Base-by-base conservation (phyloP, 225 moss, liverwort and hornwort genomes). In the Polytrichum formosum region DNA sequence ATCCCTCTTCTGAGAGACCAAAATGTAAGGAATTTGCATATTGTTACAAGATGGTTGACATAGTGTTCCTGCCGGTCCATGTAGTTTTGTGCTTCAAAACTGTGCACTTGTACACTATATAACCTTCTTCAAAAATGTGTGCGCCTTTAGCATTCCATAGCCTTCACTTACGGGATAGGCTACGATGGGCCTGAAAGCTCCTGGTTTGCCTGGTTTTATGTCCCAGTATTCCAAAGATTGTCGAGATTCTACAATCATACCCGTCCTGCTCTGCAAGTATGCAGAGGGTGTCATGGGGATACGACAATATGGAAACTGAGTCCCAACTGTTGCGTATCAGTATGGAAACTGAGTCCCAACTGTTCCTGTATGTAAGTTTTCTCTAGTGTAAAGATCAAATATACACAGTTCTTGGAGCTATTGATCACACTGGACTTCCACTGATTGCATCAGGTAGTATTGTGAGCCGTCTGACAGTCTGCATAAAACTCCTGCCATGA, bases 401-500 rank as follows among this genome's bases (percentile, higher is more conserved):
- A 63, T 63, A 26, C 23, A 26, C 28, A 63, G 17, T 7, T 23
- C 21, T 18, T 33, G 26, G 81, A 84, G 84, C 80, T 87, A 87
- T 46, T 71, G 82, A 90, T 86, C 91, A 82, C 90, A 86, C 75
- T 65, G 81, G 67, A 56, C 76, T 86, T 55, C 83, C 82, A 74
- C 85, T 89, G 75, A 71, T 80, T 8, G 55, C 67, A 10, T 83
- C 75, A 5, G 70, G 68, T 7, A 79, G 66, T 66, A 91, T 88
- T 5, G 75, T 83, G 4, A 91, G 70, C 54, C 82, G 85, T 64
- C 81, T 83, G 55, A 81, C 88, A 20, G 83, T 75, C 72, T 86
- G 66, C 37, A 83, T 81, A 61, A 88, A 91, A 68, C 73, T 75
- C 72, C 85, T 92, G 88, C 54, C 25, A 70, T n/a, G 21, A 23